These are phyloP conservation scores for Rhodofomes roseus DNA, from an alignment of 1,284 basidiomycete genomes.

Conservation along the genomic window DNA sequence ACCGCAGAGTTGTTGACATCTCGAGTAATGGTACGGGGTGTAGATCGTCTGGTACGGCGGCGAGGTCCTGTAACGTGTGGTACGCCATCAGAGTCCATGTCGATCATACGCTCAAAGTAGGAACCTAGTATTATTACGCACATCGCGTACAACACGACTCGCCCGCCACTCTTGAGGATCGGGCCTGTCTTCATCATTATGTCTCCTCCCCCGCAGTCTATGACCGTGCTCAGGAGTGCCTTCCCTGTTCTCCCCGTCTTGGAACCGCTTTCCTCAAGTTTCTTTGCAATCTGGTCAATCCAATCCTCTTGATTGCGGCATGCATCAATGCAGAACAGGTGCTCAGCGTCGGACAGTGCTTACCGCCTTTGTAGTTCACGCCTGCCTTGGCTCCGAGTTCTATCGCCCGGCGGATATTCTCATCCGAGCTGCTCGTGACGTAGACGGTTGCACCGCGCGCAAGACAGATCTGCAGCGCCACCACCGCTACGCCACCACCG, in stretches of 20 bases:
- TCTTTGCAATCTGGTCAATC: constrained; percentile 49
- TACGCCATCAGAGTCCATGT: not conserved
- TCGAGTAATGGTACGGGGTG: not conserved
- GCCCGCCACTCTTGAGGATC: constrained; percentile 65
- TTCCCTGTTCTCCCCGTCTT: constrained; percentile 15
- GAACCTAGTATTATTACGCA: constrained; percentile 18
- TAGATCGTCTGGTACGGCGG: constrained; percentile 53
- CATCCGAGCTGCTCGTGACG: constrained; percentile 70
- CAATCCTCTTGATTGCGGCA: constrained; percentile 47
- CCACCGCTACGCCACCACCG: constrained; percentile 80
- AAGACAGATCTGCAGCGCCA: constrained; percentile 74
- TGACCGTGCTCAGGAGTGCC: constrained; percentile 57
- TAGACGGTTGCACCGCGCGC: constrained; percentile 78
- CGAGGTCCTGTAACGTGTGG: constrained; percentile 52
- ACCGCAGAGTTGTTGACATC: not conserved
- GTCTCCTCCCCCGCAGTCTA: constrained; percentile 81
- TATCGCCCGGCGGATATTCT: constrained; percentile 69
- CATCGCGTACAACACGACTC: constrained; percentile 76
- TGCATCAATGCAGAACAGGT: not conserved
- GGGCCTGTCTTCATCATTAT: constrained; percentile 56
- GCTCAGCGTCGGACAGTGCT: constrained; percentile 12
- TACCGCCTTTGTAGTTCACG: constrained; percentile 68
- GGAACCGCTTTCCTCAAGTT: constrained; percentile 37
- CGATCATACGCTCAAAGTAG: no score
- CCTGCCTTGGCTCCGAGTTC: constrained; percentile 77